Conservation (phyloP, 495 filamentous ascomycete species). For the Aspergillus bertholletiae region DNA sequence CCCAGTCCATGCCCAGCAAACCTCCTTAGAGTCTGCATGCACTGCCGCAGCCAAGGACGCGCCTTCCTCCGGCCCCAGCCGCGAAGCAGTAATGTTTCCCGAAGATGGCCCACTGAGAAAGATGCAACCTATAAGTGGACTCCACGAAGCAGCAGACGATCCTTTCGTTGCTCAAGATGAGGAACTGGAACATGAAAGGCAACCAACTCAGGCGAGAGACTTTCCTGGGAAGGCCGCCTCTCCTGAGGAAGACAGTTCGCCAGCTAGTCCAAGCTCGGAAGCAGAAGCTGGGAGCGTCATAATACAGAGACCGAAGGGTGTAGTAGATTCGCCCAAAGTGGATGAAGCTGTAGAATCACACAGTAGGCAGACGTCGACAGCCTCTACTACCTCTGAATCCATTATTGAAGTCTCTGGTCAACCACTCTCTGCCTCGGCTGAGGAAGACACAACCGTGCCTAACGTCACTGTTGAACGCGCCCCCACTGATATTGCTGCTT, state of each 20-base stretch:
- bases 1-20: background rate
- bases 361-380: background rate
- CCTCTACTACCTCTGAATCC: background rate
- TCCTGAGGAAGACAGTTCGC: background rate
- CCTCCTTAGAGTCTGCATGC: background rate
- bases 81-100: background rate
- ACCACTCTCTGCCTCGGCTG: background rate
- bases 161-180: background rate
- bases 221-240: background rate
- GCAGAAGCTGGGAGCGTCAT: constrained; percentile 4
- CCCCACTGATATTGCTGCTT: background rate
- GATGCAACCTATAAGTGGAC: background rate
- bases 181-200: background rate
- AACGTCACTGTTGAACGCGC: background rate
- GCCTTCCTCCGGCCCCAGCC: background rate
- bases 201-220: background rate
- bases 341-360: background rate
- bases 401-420: background rate
- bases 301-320: background rate
- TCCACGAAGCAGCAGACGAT: background rate
- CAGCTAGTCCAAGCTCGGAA: constrained; percentile 1
- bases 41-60: background rate
- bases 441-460: background rate
- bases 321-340: background rate
- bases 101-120: background rate